Base-by-base conservation (phyloP, 352 stramenopile species). In the Phytophthora fragariaefolia region DNA sequence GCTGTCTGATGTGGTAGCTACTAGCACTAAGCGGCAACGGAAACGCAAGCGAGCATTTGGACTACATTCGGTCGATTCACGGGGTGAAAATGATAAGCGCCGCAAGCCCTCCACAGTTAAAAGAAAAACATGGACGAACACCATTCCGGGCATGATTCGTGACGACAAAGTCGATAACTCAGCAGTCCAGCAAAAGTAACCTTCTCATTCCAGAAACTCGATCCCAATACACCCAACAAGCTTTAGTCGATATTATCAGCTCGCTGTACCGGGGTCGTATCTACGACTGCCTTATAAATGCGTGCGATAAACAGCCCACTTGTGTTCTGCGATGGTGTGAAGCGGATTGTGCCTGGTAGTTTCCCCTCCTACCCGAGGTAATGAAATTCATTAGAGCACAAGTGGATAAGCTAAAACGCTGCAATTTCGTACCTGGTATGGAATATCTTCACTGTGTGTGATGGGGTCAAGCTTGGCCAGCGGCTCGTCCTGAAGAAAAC, bases 241-340 rank as follows among this genome's bases (percentile, higher is more conserved):
- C 28, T 32, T 6, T 9, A 48, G n/a, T 28, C 42, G n/a, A 28
- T 30, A 15, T 18, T 23, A 40, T 55, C 22, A 20, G n/a, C 23
- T 20, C 42, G 32, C 13, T 58, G 12, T 38, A 4, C 22, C 43
- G 26, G 12, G 17, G 38, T 17, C 26, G 26, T 1, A 13, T 23
- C 24, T 45, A 15, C 28, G 6, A n/a, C 32, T 51, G 34, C 20
- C 53, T 89, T 87, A 22, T 55, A 63, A 26, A 92, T 87, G 36
- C 82, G 82, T 15, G 86, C 82, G 24, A 94, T 86, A 58, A 92
- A 94, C 9, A 94, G 66, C 0, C 86, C 86, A 61, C 86, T 91
- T 17, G 83, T 91, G 48, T 81, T 75, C 32, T 87, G 72, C 3
- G 83, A 84, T 6, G 86, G 86, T 0, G 80, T 94, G 66, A 94